phyloP scores from a whole-genome alignment of 2,329 filamentous ascomycete species.

The Achaetomium macrosporum region DNA sequence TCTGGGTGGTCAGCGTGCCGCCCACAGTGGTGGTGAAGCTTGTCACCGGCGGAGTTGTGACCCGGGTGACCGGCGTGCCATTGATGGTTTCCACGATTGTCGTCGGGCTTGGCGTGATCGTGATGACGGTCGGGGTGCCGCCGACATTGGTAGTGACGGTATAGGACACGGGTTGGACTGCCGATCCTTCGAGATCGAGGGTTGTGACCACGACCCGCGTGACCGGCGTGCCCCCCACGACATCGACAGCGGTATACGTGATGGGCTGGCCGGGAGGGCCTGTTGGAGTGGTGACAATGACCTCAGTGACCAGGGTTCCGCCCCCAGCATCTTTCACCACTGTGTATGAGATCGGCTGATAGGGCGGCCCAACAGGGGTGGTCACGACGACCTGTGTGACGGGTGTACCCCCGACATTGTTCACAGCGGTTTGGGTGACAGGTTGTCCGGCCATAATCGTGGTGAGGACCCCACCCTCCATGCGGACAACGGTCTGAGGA shows the following conservation, averaged over 20 bases:
- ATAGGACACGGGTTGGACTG: slow-evolving; percentile 23
- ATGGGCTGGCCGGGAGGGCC: slow-evolving; percentile 12
- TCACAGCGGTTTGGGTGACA: slow-evolving; percentile 15
- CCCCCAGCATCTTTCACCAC: slow-evolving; percentile 14
- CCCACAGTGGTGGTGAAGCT: slow-evolving; percentile 26
- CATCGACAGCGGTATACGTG: slow-evolving; percentile 19
- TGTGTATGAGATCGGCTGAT: slow-evolving; percentile 16
- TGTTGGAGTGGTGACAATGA: slow-evolving; percentile 15
- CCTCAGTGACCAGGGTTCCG: slow-evolving; percentile 14
- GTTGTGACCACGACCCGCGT: slow-evolving; percentile 22
- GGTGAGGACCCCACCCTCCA: slow-evolving; percentile 15
- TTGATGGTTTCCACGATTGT: slow-evolving; percentile 25
- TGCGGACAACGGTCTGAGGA: slow-evolving; percentile 15
- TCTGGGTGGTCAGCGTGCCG: slow-evolving; percentile 25
- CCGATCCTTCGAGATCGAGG: slow-evolving; percentile 9
- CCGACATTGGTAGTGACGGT: slow-evolving; percentile 25
- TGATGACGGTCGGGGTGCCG: slow-evolving; percentile 24
- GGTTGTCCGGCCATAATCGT: slow-evolving; percentile 14
- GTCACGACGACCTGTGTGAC: slow-evolving; percentile 18
- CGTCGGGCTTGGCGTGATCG: slow-evolving; percentile 21
- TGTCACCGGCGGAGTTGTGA: slow-evolving; percentile 23
- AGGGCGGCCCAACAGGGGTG: slow-evolving; percentile 13
- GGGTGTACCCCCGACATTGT: slow-evolving; percentile 13
- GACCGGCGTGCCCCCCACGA: slow-evolving; percentile 19
- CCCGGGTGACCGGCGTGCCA: slow-evolving; percentile 22